phyloP scores from a whole-genome alignment of 1,284 basidiomycete genomes.

The Neotropicomus parvogracilis region DNA sequence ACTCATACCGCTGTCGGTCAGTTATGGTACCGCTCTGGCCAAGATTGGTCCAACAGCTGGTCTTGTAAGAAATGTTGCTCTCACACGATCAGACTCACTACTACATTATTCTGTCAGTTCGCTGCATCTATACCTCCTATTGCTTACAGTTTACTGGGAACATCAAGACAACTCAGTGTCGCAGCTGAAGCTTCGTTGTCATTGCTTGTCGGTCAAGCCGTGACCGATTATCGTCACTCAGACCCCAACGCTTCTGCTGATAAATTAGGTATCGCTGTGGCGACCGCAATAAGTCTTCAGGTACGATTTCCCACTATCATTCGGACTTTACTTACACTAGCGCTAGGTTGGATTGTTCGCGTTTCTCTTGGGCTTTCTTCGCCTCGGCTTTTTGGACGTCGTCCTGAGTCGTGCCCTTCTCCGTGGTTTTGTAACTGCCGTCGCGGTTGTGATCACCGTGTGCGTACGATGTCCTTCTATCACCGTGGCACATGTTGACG shows the following conservation, averaged over 20 bases:
- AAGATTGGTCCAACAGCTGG: constrained; percentile 79
- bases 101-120: constrained; percentile 43
- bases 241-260: constrained; percentile 48
- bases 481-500: constrained; percentile 2
- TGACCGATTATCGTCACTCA: constrained; percentile 64
- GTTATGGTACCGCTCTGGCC: constrained; percentile 85
- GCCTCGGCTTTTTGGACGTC: constrained; percentile 92
- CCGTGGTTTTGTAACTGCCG: constrained; percentile 82
- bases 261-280: constrained; percentile 58
- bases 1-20: constrained; percentile 89
- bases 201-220: constrained; percentile 84
- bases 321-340: neutral
- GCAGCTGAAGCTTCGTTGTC: constrained; percentile 89
- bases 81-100: constrained; percentile 10
- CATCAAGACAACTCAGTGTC: constrained; percentile 77
- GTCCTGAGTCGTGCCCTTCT: constrained; percentile 87
- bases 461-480: constrained; percentile 33
- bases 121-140: constrained; percentile 79
- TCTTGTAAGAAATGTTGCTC: constrained; percentile 52
- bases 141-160: constrained; percentile 82
- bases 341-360: constrained; percentile 80
- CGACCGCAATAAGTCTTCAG: constrained; percentile 81
- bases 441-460: constrained; percentile 75
- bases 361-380: constrained; percentile 81
- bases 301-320: constrained; percentile 36